These are phyloP conservation scores for Larix kaempferi DNA, from an alignment of 75 land plant species.

Conservation along the genomic window DNA sequence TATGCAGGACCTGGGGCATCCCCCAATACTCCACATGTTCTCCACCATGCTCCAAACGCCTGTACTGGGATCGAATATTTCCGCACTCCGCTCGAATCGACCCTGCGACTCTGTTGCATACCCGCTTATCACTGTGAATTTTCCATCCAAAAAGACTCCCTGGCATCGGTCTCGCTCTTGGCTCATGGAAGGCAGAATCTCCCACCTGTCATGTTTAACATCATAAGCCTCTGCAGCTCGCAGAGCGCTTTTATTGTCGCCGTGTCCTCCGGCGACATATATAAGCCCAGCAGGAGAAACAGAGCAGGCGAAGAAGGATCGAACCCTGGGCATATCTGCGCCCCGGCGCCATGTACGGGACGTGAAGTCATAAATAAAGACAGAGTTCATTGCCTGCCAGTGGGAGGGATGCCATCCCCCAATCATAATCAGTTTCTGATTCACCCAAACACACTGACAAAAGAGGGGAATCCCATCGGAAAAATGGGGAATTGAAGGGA, in stretches of 20 bases:
- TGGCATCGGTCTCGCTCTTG: conserved; percentile 68
- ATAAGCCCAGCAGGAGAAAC: conserved; percentile 13
- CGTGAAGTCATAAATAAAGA: conserved; percentile 37
- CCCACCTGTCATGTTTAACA: conserved; percentile 40
- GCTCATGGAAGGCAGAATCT: conserved; percentile 36
- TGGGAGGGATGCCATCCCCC: conserved; percentile 67
- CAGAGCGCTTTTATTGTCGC: conserved; percentile 64
- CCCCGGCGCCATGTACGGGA: conserved; percentile 44
- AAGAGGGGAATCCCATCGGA: conserved; percentile 52
- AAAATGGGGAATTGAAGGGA: neutral
- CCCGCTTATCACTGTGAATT: conserved; percentile 65
- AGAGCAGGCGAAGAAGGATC: conserved; percentile 62
- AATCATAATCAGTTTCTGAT: conserved; percentile 42
- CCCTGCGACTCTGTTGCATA: conserved; percentile 64
- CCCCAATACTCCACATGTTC: conserved; percentile 26
- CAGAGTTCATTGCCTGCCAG: conserved; percentile 24
- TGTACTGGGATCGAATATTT: conserved; percentile 23
- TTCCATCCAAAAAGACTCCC: conserved; percentile 34
- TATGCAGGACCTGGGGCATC: neutral
- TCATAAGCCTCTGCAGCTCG: conserved; percentile 46
- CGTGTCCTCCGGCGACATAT: conserved; percentile 78
- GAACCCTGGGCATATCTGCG: conserved; percentile 28
- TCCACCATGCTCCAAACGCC: conserved; percentile 45
- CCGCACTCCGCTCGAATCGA: conserved; percentile 37
- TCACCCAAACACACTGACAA: conserved; percentile 31